These are phyloP conservation scores for Penicillium sp. DNA, from an alignment of 2,329 filamentous ascomycete genomes.

Conservation along the genomic window DNA sequence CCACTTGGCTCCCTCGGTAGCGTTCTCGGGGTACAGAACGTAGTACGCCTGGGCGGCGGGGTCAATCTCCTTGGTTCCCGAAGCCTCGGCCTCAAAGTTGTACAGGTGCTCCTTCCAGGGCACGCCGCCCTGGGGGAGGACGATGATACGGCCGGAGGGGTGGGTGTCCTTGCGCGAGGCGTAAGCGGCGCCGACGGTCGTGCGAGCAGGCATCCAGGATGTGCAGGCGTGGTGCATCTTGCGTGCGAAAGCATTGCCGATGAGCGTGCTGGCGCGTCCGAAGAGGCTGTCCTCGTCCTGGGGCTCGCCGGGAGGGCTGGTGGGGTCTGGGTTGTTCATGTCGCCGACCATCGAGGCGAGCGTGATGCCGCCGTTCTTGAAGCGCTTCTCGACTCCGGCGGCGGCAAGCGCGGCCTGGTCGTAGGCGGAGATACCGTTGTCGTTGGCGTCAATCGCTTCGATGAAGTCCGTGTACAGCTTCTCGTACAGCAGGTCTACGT, in stretches of 20 bases:
- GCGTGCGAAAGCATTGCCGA: slow-evolving; percentile 83
- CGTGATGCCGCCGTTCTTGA: slow-evolving; percentile 77
- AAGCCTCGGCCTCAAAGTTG: slow-evolving; percentile 67
- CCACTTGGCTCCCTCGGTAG: slow-evolving; percentile 77
- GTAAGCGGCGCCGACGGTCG: slow-evolving; percentile 75
- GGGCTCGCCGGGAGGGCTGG: slow-evolving; percentile 52
- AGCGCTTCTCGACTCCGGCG: slow-evolving; percentile 76
- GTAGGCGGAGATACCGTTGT: slow-evolving; percentile 88
- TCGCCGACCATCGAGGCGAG: slow-evolving; percentile 80
- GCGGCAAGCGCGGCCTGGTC: slow-evolving; percentile 67
- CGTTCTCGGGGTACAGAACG: slow-evolving; percentile 86
- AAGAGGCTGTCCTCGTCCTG: slow-evolving; percentile 85
- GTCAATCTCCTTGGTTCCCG: slow-evolving; percentile 36
- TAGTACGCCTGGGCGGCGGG: slow-evolving; percentile 68
- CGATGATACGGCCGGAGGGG: slow-evolving; percentile 72
- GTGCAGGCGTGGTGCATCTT: slow-evolving; percentile 73
- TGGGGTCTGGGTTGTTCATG: slow-evolving; percentile 66
- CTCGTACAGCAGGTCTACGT: slow-evolving; percentile 73
- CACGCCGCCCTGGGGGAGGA: slow-evolving; percentile 72
- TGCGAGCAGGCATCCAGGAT: slow-evolving; percentile 84
- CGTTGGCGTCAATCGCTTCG: slow-evolving; percentile 94
- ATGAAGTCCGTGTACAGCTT: slow-evolving; percentile 93
- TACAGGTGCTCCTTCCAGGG: slow-evolving; percentile 98
- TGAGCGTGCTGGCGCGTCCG: slow-evolving; percentile 71
- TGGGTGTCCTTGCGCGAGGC: slow-evolving; percentile 66